These are phyloP conservation scores for Blastocystis sp. DNA, from an alignment of 352 stramenopile species.

Conservation along the genomic window DNA sequence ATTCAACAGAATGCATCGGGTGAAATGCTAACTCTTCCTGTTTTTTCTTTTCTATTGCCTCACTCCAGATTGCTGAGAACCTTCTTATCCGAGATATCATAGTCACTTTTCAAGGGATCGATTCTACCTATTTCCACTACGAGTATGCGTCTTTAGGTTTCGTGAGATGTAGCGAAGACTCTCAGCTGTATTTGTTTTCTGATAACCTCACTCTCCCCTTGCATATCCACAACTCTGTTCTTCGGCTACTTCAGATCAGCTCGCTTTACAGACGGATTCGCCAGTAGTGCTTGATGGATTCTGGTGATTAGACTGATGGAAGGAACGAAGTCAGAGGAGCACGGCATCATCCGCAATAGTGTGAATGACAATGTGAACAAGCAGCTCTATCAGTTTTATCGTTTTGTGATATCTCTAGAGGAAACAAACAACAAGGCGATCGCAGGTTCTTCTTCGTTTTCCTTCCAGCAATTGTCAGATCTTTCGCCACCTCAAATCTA, in stretches of 20 bases:
- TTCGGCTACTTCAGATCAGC: constrained; percentile 16
- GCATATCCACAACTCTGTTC: background rate
- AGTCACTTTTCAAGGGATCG: constrained; percentile 26
- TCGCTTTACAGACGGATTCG: constrained; percentile 5
- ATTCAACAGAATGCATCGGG: background rate
- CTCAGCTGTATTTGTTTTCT: background rate
- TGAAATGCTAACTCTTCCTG: background rate
- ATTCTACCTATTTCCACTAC: constrained; percentile 8
- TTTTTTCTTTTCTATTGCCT: background rate
- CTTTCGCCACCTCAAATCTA: background rate
- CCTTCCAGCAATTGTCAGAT: background rate
- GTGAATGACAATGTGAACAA: constrained; percentile 44
- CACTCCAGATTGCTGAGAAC: background rate
- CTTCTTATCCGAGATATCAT: constrained; percentile 32
- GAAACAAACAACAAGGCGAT: background rate
- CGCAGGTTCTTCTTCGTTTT: background rate
- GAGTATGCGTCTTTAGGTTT: background rate
- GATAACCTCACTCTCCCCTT: background rate
- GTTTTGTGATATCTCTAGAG: constrained; percentile 31
- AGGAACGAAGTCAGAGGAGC: background rate
- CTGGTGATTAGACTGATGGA: constrained; percentile 4
- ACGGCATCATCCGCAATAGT: constrained; percentile 41
- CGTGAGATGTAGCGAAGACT: background rate
- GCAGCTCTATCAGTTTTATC: constrained; percentile 37
- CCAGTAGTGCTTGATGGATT: background rate